phyloP scores from a whole-genome alignment of 306 rosid genomes.

The Quercus mongolica region DNA sequence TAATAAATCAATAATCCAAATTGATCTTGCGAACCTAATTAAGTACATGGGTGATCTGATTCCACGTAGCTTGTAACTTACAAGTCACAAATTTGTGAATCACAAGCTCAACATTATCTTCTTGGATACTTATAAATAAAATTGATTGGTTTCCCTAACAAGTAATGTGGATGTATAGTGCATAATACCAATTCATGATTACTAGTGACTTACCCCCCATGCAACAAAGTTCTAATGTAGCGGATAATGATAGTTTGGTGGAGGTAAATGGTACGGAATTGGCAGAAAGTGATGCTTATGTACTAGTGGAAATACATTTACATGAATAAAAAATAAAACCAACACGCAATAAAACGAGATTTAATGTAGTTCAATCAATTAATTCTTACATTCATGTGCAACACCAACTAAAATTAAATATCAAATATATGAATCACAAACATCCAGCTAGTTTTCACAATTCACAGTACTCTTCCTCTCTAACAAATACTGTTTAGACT shows the following conservation, averaged over 20 bases:
- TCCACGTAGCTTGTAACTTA: conserved; percentile 31
- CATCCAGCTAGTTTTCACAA: too few relatives aligned
- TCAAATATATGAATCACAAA: too few relatives aligned
- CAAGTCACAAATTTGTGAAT: conserved; percentile 27
- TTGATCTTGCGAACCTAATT: neutral
- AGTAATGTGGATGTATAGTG: conserved; percentile 14
- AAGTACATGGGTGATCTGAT: conserved; percentile 18
- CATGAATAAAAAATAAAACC: too few relatives aligned
- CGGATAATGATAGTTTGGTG: neutral
- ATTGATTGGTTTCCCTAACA: conserved; percentile 29
- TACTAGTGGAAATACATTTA: too few relatives aligned
- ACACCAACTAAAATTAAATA: too few relatives aligned
- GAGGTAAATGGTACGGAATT: neutral
- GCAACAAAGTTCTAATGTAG: neutral
- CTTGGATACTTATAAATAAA: conserved; percentile 45
- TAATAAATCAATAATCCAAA: neutral
- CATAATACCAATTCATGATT: neutral
- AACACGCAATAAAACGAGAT: too few relatives aligned
- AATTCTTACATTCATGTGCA: too few relatives aligned
- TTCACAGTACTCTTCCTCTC: too few relatives aligned
- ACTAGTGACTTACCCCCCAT: neutral
- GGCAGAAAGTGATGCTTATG: neutral
- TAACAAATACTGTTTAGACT: too few relatives aligned
- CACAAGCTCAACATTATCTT: conserved; percentile 33
- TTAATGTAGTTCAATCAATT: too few relatives aligned